phyloP scores from a whole-genome alignment of 805 yeast genomes.

The Vanderwaltozyma tropicalis region DNA sequence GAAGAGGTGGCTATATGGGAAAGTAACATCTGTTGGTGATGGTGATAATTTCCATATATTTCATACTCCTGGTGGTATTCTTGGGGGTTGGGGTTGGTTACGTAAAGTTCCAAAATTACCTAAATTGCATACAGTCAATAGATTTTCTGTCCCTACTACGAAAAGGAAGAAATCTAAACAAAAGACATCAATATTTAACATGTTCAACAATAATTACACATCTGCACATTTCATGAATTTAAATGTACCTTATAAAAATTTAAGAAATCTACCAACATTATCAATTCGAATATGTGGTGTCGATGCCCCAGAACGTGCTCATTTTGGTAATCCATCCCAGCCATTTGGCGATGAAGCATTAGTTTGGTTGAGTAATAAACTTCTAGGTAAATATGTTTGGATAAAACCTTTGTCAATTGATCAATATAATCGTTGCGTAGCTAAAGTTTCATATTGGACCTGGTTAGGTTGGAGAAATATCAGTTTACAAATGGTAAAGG shows the following conservation, averaged over 20 bases:
- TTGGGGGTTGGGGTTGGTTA: slow-evolving; percentile 92
- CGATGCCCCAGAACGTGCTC: slow-evolving; percentile 94
- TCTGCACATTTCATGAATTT: slow-evolving; percentile 20
- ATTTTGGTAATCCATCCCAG: slow-evolving; percentile 90
- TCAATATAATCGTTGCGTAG: slow-evolving; percentile 84
- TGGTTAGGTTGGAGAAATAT: slow-evolving; percentile 60
- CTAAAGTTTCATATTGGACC: slow-evolving; percentile 49
- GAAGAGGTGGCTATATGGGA: slow-evolving; percentile 46
- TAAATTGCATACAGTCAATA: slow-evolving; percentile 2
- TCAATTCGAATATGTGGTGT: slow-evolving; percentile 81
- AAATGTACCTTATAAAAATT: slow-evolving; percentile 20
- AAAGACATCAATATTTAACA: background rate
- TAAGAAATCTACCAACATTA: slow-evolving; percentile 41
- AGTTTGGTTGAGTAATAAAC: slow-evolving; percentile 55
- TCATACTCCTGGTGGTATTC: slow-evolving; percentile 85
- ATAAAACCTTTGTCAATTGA: slow-evolving; percentile 74
- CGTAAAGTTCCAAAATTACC: slow-evolving; percentile 50
- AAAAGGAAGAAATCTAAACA: background rate
- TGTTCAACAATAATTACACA: background rate
- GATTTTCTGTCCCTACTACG: slow-evolving; percentile 19
- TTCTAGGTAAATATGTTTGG: slow-evolving; percentile 58
- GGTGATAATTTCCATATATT: slow-evolving; percentile 90
- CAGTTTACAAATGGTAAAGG: slow-evolving; percentile 74
- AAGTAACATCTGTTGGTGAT: slow-evolving; percentile 85
- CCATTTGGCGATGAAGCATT: slow-evolving; percentile 79